These are phyloP conservation scores for Baorangia bicolor DNA, from an alignment of 768 basidiomycete genomes.

Conservation along the genomic window DNA sequence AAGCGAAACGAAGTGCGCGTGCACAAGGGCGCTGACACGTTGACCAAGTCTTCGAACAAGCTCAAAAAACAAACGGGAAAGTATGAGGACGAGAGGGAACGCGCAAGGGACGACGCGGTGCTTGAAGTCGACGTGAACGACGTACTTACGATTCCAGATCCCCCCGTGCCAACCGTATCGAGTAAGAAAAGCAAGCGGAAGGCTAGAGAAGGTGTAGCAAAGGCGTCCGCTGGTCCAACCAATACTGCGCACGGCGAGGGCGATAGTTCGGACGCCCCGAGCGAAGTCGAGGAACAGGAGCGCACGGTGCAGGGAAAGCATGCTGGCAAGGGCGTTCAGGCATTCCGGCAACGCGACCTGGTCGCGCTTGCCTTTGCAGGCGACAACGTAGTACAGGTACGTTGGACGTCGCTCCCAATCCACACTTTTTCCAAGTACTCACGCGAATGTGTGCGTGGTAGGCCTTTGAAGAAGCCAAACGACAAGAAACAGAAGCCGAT, in stretches of 20 bases:
- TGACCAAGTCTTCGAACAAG: constrained; percentile 70
- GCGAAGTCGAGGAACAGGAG: constrained; percentile 74
- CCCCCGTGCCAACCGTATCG: not conserved
- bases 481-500: constrained; percentile 78
- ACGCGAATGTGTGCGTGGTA: constrained; percentile 33
- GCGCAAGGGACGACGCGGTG: constrained; percentile 67
- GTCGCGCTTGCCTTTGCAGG: constrained; percentile 96
- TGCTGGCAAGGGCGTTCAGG: constrained; percentile 45
- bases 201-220: not conserved
- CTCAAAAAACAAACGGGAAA: constrained; percentile 66
- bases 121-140: constrained; percentile 64
- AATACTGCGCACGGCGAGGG: not conserved
- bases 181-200: constrained; percentile 22
- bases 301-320: constrained; percentile 44
- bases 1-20: constrained; percentile 76
- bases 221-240: constrained; percentile 9
- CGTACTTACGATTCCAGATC: constrained; percentile 20
- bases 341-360: constrained; percentile 88
- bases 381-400: constrained; percentile 90
- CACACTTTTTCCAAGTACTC: not conserved
- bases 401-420: constrained; percentile 17
- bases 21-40: constrained; percentile 59
- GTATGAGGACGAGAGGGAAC: constrained; percentile 53
- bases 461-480: constrained; percentile 87
- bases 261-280: constrained; percentile 53